Conservation (phyloP, 495 filamentous ascomycete genomes). For the Mytilinidion resinicola region DNA sequence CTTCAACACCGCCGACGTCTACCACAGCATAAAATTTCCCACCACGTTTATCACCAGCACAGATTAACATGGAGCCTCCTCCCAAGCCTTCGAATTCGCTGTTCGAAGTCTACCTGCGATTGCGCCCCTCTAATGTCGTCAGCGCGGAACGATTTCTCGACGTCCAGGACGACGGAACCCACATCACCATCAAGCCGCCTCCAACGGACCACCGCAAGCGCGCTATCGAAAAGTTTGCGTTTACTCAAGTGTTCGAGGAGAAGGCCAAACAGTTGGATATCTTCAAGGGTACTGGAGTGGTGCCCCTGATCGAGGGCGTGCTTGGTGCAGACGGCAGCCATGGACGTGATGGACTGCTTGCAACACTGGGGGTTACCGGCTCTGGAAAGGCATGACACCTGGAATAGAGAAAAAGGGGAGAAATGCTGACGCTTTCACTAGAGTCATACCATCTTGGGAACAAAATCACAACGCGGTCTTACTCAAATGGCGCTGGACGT, state of each 20-base stretch:
- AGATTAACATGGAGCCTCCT: constrained; percentile 31
- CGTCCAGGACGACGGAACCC: constrained; percentile 58
- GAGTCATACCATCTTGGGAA: constrained; percentile 96
- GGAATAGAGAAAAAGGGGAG: constrained; percentile 2
- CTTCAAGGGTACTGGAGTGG: constrained; percentile 74
- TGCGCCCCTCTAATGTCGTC: constrained; percentile 61
- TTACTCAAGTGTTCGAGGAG: constrained; percentile 90
- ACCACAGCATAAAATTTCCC: background rate
- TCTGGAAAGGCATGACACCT: constrained; percentile 72
- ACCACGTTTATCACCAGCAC: background rate
- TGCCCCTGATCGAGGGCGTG: constrained; percentile 71
- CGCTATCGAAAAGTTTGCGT: constrained; percentile 87
- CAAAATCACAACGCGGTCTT: constrained; percentile 74
- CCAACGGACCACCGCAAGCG: constrained; percentile 65
- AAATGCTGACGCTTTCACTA: constrained; percentile 38
- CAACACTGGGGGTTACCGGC: constrained; percentile 90
- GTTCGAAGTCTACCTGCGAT: constrained; percentile 87
- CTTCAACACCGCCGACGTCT: background rate
- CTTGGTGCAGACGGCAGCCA: constrained; percentile 60
- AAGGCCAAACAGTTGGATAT: constrained; percentile 75
- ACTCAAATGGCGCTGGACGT: constrained; percentile 89
- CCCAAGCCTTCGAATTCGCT: constrained; percentile 50
- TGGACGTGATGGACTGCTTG: constrained; percentile 81
- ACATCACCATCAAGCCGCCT: constrained; percentile 84
- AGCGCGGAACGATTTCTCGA: constrained; percentile 63